Evolutionary conservation across 352 stramenopile species (phyloP), one percentile per base, ranked within the genome.

Genomic region (Pythium vanterpoolii): DNA sequence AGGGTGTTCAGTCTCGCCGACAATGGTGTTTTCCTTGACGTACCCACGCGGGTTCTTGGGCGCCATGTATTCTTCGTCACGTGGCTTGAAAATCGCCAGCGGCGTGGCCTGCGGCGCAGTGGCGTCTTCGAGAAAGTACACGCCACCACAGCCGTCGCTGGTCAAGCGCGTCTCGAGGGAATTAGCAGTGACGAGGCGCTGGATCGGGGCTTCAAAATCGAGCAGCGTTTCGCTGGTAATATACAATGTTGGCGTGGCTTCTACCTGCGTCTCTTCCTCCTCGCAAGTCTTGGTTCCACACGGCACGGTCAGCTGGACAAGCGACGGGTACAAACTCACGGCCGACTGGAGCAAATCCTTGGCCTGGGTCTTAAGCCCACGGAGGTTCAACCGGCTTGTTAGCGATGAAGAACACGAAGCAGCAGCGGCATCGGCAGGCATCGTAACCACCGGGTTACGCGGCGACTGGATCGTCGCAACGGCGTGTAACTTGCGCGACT

Each of bases 61-160:
- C 2, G 96, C 96, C 80, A 99, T 99, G 51, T 98, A 98, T 76
- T 99, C 97, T 74, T 99, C 97, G 65, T 99, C 96, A 16, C 91
- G 79, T 7, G 97, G 97, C 74, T 99, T 99, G 71, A 99, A 99
- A 14, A 99, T 77, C 1, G 76, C 86, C 16, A 95, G 63, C 2
- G 79, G 68, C 21, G 58, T 58, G 8, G 55, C 64, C 53, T 77
- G 71, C 30, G 56, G 48, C 5, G 45, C 45, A 54, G 64, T 53
- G 1, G 44, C 46, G 28, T 74, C 39, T 13, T 74, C 60, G 28
- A 85, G 49, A 36, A 86, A 75, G 64, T 95, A 95, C 16, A 69
- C 86, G 6, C 86, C 86, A 27, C 86, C 86, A 54, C 86, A 95
- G 5, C 86, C 86, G 38, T 95, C 86, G 28, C 71, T 86, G 0